Base-by-base conservation (phyloP, 2,329 filamentous ascomycete genomes). In the Alternaria gansuensis region DNA sequence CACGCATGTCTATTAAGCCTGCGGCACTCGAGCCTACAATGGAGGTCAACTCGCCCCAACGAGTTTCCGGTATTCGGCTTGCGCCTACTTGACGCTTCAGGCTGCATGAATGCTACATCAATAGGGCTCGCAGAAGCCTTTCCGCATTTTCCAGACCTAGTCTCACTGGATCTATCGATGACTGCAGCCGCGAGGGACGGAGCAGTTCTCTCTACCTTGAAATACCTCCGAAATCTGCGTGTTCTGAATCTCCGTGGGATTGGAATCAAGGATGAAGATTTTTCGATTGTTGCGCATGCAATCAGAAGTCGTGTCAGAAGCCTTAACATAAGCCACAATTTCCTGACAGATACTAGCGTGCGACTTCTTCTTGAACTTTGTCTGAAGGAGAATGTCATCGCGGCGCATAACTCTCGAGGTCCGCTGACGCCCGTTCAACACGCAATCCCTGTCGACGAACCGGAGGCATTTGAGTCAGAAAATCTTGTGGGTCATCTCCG, bases 121-220 rank as follows among this genome's bases (percentile, higher is more conserved):
- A 76, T 74, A 17, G 82, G 84, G 0, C 78, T 88, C 7, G 78
- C 81, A 24, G 80, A 82, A 59, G 83, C 83, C 0, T 63, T 88
- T 24, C 71, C 78, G 13, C 80, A 81, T 17, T 85, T 88, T 57
- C 82, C 84, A 2, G 76, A 79, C 33, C 74, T 88, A 26, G 77
- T 86, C 5, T 88, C 86, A 62, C 74, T 88, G 14, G 85, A 88
- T 67, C 70, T 88, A 13, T 88, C 86, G 1, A 81, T 80, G 61
- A 86, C 84, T 3, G 75, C 71, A 5, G 76, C 83, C 3, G 82
- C 82, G 24, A 81, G 79, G 67, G 82, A 81, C 75, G 78, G 74
- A 49, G 74, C 59, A 50, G 83, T 88, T 0, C 68, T 88, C 11
- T 75, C 77, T 11, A 73, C 78, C 0, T 66, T 88, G 3, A 76